Base-by-base conservation (phyloP, 192 early-diverging fungal species). In the Obelidium mucronatum region DNA sequence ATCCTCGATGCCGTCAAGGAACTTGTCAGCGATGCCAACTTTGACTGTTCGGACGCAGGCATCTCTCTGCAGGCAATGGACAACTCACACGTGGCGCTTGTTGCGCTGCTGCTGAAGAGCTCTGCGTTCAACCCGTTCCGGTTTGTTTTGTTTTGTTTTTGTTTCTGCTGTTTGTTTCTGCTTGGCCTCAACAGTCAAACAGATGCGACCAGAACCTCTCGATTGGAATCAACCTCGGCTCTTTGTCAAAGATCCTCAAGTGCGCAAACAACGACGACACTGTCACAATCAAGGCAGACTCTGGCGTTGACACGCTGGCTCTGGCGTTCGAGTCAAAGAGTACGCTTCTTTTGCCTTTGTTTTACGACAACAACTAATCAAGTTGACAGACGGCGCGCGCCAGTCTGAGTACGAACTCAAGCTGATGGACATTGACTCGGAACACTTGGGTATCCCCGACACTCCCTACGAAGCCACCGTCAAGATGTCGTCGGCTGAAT, bases 21-120 rank as follows among this genome's bases (percentile, higher is more conserved):
- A 76, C 90, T 99, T 66, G 94, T 99, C 73, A 88, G 91, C 30
- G 95, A 99, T 80, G 94, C 92, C 78, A 99, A 99, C 91, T 95
- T 99, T 87, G 97, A 99, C 80, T 99, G 96, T 83, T 93, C 87
- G 64, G 96, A 98, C 80, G 87, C 93, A 37, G 97, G 97, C 77
- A 94, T 99, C 68, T 88, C 91, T 33, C 89, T 99, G 5, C 97
- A 99, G 87, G 95, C 97, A 67, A 99, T 99, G 97, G 96, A 98
- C 85, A 96, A 93, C 88, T 93, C 97, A 33, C 97, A 98, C 82
- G 93, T 98, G n/a, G 94, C 96, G 17, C 88, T 98, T 26, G 95
- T 96, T 19, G 86, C 94, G 37, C 88, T 98, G 55, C 83, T 95
- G 67, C 87, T 97, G 58, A 88, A 93, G 64, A 80, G 90, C 22